These are phyloP conservation scores for Podaxis sp. DNA, from an alignment of 768 basidiomycete genomes.

Conservation along the genomic window DNA sequence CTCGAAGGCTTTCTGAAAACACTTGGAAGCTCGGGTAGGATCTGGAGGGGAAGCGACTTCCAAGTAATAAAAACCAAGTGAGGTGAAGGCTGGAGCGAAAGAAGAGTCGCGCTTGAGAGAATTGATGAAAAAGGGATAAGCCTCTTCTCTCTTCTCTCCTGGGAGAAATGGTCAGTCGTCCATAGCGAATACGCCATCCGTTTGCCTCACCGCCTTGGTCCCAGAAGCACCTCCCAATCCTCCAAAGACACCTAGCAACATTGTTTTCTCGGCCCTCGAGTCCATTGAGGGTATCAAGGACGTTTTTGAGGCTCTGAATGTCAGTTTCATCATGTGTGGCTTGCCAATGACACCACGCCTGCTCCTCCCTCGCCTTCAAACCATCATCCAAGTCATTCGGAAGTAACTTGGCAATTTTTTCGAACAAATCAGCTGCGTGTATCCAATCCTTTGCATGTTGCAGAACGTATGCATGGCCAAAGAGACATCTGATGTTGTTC, in stretches of 20 bases:
- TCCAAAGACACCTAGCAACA: constrained; percentile 80
- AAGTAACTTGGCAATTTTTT: constrained; percentile 47
- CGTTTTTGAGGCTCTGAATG: constrained; percentile 43
- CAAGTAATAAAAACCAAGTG: constrained; percentile 86
- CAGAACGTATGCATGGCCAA: constrained; percentile 74
- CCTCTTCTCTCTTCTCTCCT: constrained; percentile 56
- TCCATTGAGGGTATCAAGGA: constrained; percentile 42
- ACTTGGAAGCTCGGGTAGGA: constrained; percentile 83
- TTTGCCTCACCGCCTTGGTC: constrained; percentile 57
- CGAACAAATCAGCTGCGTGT: constrained; percentile 64
- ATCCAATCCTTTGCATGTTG: constrained; percentile 64
- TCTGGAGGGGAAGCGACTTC: constrained; percentile 73
- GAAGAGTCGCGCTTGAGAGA: constrained; percentile 71
- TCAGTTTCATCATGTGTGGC: constrained; percentile 45
- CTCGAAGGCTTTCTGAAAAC: constrained; percentile 98
- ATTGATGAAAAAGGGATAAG: constrained; percentile 77
- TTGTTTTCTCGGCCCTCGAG: constrained; percentile 51
- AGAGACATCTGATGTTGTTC: constrained; percentile 60
- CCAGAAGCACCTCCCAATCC: constrained; percentile 79
- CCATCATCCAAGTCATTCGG: constrained; percentile 44
- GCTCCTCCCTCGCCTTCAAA: constrained; percentile 74
- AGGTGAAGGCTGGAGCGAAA: constrained; percentile 92
- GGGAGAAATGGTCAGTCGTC: constrained; percentile 10
- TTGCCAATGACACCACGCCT: constrained; percentile 80
- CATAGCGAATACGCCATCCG: not conserved